Evolutionary conservation across 2,329 filamentous ascomycete species (phyloP).

Genomic region (Paecilomyces niveus): DNA sequence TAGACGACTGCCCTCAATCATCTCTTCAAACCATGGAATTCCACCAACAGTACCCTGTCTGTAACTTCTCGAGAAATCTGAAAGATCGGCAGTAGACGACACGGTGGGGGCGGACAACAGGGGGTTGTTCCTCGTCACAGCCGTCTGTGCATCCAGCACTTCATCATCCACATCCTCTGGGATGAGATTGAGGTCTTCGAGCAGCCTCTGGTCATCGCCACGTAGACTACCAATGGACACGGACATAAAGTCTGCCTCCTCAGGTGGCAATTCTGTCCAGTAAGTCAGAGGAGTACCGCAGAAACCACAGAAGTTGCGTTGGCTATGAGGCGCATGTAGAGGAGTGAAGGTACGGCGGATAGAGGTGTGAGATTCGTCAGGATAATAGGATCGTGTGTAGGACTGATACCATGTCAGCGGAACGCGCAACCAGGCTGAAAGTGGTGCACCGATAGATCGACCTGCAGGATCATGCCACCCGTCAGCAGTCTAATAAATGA

Average conservation of each 20-base stretch:
- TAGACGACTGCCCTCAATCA: conserved; percentile 68
- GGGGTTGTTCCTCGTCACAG: conserved; percentile 18
- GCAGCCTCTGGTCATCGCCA: conserved; percentile 60
- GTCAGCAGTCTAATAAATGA: conserved; percentile 3
- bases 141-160: conserved; percentile 14
- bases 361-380: conserved; percentile 63
- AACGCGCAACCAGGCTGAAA: conserved; percentile 76
- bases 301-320: conserved; percentile 82
- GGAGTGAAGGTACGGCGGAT: conserved; percentile 64
- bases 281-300: conserved; percentile 80
- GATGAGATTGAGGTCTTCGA: conserved; percentile 71
- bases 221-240: conserved; percentile 72
- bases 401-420: conserved; percentile 76
- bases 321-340: conserved; percentile 49
- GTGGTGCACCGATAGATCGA: conserved; percentile 60
- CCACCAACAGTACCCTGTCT: conserved; percentile 41
- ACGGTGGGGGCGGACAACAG: conserved; percentile 11
- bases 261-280: conserved; percentile 67
- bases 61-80: conserved; percentile 25
- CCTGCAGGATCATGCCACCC: conserved; percentile 33
- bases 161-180: conserved; percentile 40
- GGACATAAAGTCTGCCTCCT: conserved; percentile 71
- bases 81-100: conserved; percentile 11
- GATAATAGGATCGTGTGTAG: conserved; percentile 65
- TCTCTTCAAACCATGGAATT: conserved; percentile 77